Evolutionary conservation across 768 basidiomycete species (phyloP).

Genomic region (Psilocybe tampanensis): DNA sequence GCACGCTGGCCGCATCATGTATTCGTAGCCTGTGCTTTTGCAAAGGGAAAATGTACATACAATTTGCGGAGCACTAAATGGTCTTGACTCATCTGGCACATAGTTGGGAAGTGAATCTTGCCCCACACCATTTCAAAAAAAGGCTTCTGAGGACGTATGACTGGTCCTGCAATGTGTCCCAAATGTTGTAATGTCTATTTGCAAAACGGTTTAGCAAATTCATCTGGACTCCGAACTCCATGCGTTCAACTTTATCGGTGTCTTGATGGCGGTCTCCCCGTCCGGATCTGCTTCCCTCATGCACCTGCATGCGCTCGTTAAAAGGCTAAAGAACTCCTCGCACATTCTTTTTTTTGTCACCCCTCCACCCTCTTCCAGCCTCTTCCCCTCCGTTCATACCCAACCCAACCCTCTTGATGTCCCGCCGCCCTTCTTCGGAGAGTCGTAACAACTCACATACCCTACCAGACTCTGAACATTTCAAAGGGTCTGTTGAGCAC

Average conservation of each 20-base stretch:
- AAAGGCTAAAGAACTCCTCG: neutral
- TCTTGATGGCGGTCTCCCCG: neutral
- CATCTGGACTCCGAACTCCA: too few relatives aligned
- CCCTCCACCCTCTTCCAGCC: neutral
- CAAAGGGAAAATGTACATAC: too few relatives aligned
- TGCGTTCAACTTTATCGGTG: too few relatives aligned
- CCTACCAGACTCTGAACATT: slow-evolving; percentile 3
- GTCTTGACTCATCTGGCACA: too few relatives aligned
- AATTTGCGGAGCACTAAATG: too few relatives aligned
- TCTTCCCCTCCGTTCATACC: neutral
- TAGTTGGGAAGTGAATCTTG: neutral
- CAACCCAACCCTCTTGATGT: neutral
- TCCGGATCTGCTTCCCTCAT: neutral
- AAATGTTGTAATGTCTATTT: too few relatives aligned
- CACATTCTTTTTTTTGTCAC: neutral
- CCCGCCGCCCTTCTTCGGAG: slow-evolving; percentile 2
- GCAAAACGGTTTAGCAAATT: too few relatives aligned
- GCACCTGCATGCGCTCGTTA: neutral
- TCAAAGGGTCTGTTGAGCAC: slow-evolving; percentile 10
- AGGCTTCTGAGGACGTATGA: too few relatives aligned
- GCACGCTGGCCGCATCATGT: too few relatives aligned
- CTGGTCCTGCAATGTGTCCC: too few relatives aligned
- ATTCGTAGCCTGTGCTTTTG: too few relatives aligned
- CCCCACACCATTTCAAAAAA: neutral
- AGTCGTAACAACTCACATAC: slow-evolving; percentile 6